phyloP scores from a whole-genome alignment of 768 basidiomycete genomes.

The Kwoniella sp. region DNA sequence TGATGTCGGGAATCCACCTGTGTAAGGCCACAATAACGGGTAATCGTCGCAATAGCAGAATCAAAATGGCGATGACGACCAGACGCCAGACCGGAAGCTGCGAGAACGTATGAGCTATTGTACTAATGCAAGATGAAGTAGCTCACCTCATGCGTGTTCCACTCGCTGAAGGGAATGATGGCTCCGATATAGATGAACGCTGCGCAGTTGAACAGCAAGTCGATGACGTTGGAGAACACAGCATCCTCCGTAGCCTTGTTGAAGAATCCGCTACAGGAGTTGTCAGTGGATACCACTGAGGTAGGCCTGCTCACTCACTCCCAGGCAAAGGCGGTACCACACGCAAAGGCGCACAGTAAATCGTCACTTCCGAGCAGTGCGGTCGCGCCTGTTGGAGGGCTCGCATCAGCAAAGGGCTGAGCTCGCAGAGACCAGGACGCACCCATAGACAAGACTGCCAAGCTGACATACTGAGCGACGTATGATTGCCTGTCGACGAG shows the following conservation, averaged over 20 bases:
- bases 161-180: conserved; percentile 88
- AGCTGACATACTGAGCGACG: conserved; percentile 65
- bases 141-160: conserved; percentile 57
- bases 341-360: conserved; percentile 87
- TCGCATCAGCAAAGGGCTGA: conserved; percentile 50
- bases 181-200: conserved; percentile 93
- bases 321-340: conserved; percentile 95
- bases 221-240: conserved; percentile 89
- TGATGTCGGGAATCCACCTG: conserved; percentile 91
- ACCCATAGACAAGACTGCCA: conserved; percentile 50
- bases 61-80: conserved; percentile 71
- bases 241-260: conserved; percentile 83
- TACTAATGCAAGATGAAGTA: neutral
- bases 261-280: conserved; percentile 45
- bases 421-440: conserved; percentile 3
- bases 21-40: conserved; percentile 80
- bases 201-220: conserved; percentile 90
- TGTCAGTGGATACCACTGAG: neutral
- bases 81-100: conserved; percentile 74
- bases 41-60: conserved; percentile 76
- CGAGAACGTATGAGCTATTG: neutral
- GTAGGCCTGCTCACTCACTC: conserved; percentile 61
- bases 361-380: conserved; percentile 87
- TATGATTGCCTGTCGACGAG: conserved; percentile 92
- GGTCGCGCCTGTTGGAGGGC: conserved; percentile 71